phyloP scores from a whole-genome alignment of 306 rosid species.

The Canavalia gladiata region DNA sequence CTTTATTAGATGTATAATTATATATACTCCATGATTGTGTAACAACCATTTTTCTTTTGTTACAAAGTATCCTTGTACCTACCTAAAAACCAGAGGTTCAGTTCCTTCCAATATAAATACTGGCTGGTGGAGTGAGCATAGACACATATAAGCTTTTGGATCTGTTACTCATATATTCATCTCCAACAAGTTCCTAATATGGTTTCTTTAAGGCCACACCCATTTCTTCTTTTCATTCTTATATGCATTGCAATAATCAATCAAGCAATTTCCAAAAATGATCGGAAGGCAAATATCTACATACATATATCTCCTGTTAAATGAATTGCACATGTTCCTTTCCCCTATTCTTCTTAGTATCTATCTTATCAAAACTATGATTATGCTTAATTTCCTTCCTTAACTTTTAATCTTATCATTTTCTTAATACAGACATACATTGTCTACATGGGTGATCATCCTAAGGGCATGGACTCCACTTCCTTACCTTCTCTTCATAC shows the following conservation, averaged over 20 bases:
- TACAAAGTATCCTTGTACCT: too few relatives aligned
- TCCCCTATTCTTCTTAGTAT: neutral
- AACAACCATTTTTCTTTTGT: too few relatives aligned
- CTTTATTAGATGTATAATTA: too few relatives aligned
- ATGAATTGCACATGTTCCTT: neutral
- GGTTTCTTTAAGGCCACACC: constrained; percentile 18
- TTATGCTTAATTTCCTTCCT: neutral
- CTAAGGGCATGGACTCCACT: constrained; percentile 35
- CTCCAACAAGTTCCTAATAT: neutral
- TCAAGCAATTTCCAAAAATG: constrained; percentile 27
- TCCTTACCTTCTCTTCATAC: constrained; percentile 48
- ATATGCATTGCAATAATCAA: neutral
- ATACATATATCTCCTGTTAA: neutral
- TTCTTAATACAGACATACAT: constrained; percentile 48
- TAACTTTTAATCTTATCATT: neutral
- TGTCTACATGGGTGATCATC: constrained; percentile 59
- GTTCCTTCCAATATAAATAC: too few relatives aligned
- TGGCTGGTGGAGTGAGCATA: too few relatives aligned
- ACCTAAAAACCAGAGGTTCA: too few relatives aligned
- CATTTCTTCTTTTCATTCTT: constrained; percentile 1
- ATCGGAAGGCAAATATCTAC: constrained; percentile 40
- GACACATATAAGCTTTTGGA: too few relatives aligned
- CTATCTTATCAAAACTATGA: neutral
- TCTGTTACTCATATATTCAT: too few relatives aligned
- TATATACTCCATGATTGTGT: too few relatives aligned